These are phyloP conservation scores for Zoysia matrella DNA, from an alignment of 202 grass and related monocot genomes.

Conservation along the genomic window DNA sequence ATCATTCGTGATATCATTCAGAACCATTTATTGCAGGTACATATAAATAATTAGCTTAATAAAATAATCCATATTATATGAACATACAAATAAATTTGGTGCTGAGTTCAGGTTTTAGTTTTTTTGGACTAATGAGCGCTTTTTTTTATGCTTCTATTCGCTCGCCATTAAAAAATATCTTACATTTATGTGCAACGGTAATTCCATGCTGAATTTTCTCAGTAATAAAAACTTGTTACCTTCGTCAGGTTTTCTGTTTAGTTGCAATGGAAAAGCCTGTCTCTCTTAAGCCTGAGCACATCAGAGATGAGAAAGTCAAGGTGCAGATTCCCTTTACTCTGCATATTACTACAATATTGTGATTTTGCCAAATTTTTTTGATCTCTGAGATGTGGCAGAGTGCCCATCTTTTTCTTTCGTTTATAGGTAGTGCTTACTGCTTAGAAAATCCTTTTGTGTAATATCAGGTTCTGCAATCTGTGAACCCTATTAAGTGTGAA, in stretches of 20 bases:
- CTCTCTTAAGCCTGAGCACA: too few species aligned
- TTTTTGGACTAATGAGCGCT: not conserved
- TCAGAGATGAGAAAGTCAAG: conserved; percentile 99
- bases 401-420: conserved; percentile 1
- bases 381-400: not conserved
- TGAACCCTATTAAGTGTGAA: conserved; percentile 79
- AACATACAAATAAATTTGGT: conserved; percentile 19
- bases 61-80: conserved; percentile 1
- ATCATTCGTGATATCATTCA: conserved; percentile 99
- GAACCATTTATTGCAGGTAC: conserved; percentile 98
- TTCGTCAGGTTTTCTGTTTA: conserved; percentile 95
- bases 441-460: not conserved
- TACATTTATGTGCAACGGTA: conserved; percentile 3
- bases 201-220: conserved; percentile 27
- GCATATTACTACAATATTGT: conserved; percentile 18
- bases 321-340: conserved; percentile 49
- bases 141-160: not conserved
- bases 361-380: too few species aligned
- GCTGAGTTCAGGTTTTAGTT: not conserved
- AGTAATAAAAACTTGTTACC: conserved; percentile 30
- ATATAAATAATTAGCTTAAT: conserved; percentile 24
- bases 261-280: conserved; percentile 63
- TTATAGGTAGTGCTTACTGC: conserved; percentile 26
- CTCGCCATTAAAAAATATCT: conserved; percentile 24
- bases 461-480: conserved; percentile 93